These are phyloP conservation scores for Candolleomyces eurysporus DNA, from an alignment of 768 basidiomycete genomes.

Conservation along the genomic window DNA sequence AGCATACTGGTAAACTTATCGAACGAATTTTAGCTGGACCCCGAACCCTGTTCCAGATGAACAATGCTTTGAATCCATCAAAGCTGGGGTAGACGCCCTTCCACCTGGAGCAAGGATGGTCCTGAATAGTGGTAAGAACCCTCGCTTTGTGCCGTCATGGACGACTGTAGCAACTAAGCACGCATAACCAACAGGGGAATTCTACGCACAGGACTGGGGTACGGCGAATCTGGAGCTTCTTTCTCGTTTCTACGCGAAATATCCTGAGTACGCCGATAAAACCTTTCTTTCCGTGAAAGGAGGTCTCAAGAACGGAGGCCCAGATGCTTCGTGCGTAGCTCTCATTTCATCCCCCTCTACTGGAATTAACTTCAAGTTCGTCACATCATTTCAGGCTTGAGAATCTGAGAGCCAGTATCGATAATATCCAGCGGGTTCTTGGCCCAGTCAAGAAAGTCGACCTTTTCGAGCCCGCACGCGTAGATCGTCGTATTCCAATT, in stretches of 20 bases:
- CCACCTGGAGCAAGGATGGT: slow-evolving; percentile 46
- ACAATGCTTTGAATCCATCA: slow-evolving; percentile 61
- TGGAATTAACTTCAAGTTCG: neutral
- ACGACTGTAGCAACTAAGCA: too few relatives aligned
- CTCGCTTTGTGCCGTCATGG: neutral
- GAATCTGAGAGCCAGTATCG: slow-evolving; percentile 33
- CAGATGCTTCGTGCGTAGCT: neutral
- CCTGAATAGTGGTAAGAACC: slow-evolving; percentile 34
- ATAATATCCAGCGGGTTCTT: slow-evolving; percentile 40
- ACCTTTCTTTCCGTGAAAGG: slow-evolving; percentile 10
- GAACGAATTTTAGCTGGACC: slow-evolving; percentile 30
- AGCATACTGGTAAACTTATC: neutral
- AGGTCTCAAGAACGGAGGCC: neutral
- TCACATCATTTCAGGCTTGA: neutral
- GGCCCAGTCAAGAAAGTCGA: slow-evolving; percentile 56
- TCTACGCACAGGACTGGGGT: slow-evolving; percentile 7
- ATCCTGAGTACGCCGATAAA: slow-evolving; percentile 9
- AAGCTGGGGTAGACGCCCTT: slow-evolving; percentile 43
- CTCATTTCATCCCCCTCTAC: neutral
- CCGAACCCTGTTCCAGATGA: slow-evolving; percentile 50
- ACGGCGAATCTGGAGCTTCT: slow-evolving; percentile 8
- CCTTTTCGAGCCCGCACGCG: slow-evolving; percentile 53
- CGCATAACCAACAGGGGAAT: neutral
- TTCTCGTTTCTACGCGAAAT: slow-evolving; percentile 7
- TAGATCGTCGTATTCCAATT: slow-evolving; percentile 40